These are phyloP conservation scores for Suhomyces atakaporum DNA, from an alignment of 1,139 yeast genomes.

Conservation along the genomic window DNA sequence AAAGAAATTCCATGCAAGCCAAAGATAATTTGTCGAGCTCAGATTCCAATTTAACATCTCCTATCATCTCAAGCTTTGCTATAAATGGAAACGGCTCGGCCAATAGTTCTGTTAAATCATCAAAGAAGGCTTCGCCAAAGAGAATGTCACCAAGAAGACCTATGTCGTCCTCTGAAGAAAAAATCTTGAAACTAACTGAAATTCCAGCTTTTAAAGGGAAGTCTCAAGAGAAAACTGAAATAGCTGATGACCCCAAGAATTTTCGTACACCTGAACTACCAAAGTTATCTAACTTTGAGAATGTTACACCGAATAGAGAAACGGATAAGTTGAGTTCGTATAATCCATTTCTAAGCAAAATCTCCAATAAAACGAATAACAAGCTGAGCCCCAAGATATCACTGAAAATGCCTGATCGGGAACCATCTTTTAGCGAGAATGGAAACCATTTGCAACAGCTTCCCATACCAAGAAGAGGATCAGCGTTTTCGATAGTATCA, in stretches of 20 bases:
- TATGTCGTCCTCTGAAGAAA: constrained; percentile 32
- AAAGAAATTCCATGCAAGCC: background rate
- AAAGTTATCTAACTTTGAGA: background rate
- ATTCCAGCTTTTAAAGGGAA: constrained; percentile 29
- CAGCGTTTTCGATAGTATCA: constrained; percentile 15
- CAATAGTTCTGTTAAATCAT: constrained; percentile 2
- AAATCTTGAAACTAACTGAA: constrained; percentile 29
- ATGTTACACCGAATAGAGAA: background rate
- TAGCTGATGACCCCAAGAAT: background rate
- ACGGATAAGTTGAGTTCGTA: background rate
- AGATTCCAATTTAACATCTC: constrained; percentile 1
- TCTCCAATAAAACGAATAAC: background rate
- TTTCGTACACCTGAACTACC: background rate
- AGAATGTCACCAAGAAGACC: constrained; percentile 27
- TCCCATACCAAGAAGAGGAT: constrained; percentile 13
- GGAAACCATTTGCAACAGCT: background rate
- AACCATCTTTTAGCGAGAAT: background rate
- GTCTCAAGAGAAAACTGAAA: background rate
- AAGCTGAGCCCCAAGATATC: background rate
- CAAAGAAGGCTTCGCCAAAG: constrained; percentile 11
- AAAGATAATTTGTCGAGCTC: background rate
- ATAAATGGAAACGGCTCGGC: background rate
- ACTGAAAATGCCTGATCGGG: background rate
- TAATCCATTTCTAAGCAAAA: background rate
- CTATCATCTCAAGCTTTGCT: background rate